phyloP scores from a whole-genome alignment of 2,329 filamentous ascomycete species.

The Lachnellula willkommii region DNA sequence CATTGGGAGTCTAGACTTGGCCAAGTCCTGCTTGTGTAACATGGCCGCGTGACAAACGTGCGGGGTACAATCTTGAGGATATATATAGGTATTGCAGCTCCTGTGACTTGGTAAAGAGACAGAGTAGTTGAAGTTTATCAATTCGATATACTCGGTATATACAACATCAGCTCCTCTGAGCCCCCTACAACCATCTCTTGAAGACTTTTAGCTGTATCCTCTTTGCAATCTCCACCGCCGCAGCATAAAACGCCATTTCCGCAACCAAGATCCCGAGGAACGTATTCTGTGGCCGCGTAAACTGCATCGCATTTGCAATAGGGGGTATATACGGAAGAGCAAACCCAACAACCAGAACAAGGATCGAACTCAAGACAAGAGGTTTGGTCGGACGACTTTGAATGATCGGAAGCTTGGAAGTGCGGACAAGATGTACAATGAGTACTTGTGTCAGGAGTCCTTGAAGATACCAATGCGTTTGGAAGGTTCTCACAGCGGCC shows the following conservation, averaged over 20 bases:
- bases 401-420: constrained; percentile 4
- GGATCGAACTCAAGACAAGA: not conserved
- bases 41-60: no score
- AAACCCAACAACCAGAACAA: not conserved
- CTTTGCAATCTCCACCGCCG: constrained; percentile 1
- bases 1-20: no score
- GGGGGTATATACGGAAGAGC: constrained; percentile 2
- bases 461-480: constrained; percentile 9
- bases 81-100: no score
- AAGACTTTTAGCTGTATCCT: constrained; percentile 7
- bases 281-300: not conserved
- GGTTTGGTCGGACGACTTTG: not conserved
- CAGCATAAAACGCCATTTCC: not conserved
- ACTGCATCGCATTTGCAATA: not conserved
- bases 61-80: no score
- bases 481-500: not conserved
- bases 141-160: no score
- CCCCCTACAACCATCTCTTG: constrained; percentile 2
- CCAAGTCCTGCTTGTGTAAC: no score
- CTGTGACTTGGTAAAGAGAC: no score
- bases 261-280: constrained; percentile 3
- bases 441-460: constrained; percentile 6
- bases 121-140: no score
- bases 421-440: constrained; percentile 7
- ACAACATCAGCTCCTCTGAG: no score